Evolutionary conservation across 441 rosid genomes (phyloP), one percentile per base, ranked within the genome.

Genomic region (Capsella rubella): DNA sequence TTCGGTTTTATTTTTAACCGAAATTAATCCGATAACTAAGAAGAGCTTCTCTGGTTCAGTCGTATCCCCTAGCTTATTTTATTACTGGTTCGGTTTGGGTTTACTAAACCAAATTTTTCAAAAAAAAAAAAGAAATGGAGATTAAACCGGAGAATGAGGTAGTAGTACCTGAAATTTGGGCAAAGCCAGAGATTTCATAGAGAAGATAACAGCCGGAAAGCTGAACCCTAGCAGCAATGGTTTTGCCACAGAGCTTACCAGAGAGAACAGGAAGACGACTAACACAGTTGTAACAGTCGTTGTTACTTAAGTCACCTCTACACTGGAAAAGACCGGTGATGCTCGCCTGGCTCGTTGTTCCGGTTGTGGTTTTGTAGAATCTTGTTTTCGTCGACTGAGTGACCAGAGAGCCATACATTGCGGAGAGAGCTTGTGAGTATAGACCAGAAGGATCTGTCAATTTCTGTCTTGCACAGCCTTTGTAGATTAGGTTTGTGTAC

Each of bases 301-400:
- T 75, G 82, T 75, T 79, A 42, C 82, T 82, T n/a, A 95, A 89
- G 75, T 95, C 99, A 40, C 98, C 98, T 72, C 98, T 85, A 55
- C 99, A 95, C 83, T 95, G 99, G 61, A 92, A 95, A 15, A 95
- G 89, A 31, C 99, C 99, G 45, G 89, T 88, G 55, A 95, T 90
- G 39, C 87, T 79, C n/a, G 91, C 84, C 65, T 90, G 94, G 79
- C 88, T 87, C 1, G 87, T 1, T 3, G 71, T 81, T 5, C 97
- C 99, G 0, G 95, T 73, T 0, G 98, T 88, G 69, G 97, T 85
- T 64, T 95, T 89, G 79, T 75, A 95, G 84, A 95, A 95, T 82
- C 86, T 90, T 31, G 89, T 74, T 79, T 89, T 92, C 57, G 92
- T 84, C 58, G 98, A 92, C 71, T 90, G 96, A 14, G 90, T 75